These are phyloP conservation scores for Endoconidiophora laricicola DNA, from an alignment of 2,329 filamentous ascomycete species.

Conservation along the genomic window DNA sequence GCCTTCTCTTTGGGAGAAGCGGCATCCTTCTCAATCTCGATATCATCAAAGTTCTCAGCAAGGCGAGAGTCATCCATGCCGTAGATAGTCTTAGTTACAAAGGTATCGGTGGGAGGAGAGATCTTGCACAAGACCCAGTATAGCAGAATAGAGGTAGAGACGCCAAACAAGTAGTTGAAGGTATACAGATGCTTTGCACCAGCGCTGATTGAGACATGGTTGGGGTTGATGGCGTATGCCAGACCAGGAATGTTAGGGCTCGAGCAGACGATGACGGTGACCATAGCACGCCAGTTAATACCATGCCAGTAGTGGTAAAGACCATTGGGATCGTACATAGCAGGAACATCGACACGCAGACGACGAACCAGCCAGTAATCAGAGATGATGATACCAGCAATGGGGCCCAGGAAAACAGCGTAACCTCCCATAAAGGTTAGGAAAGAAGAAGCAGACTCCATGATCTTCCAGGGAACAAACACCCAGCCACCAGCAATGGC, in stretches of 20 bases:
- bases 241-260: conserved; percentile 27
- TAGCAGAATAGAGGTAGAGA: conserved; percentile 13
- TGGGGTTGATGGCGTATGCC: conserved; percentile 15
- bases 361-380: conserved; percentile 26
- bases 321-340: conserved; percentile 25
- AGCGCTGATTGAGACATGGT: conserved; percentile 7
- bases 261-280: conserved; percentile 26
- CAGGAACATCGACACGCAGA: conserved; percentile 23
- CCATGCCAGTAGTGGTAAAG: conserved; percentile 27
- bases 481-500: conserved; percentile 21
- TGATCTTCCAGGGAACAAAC: conserved; percentile 22
- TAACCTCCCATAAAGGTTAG: conserved; percentile 21
- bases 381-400: conserved; percentile 25
- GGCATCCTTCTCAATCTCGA: conserved; percentile 2
- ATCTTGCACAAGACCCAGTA: conserved; percentile 13
- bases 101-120: conserved; percentile 9
- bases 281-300: conserved; percentile 24
- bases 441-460: conserved; percentile 18
- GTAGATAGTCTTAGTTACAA: conserved; percentile 9
- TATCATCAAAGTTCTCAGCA: background rate
- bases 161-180: conserved; percentile 17
- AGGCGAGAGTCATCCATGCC: background rate
- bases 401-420: conserved; percentile 24
- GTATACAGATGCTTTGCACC: conserved; percentile 15
- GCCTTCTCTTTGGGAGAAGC: conserved; percentile 4